Percentiles rank a stretch among this genome's conserved stretches.
Evolutionary conservation across 768 basidiomycete genomes (phyloP).

Genomic region (Lactifluus echinatus): DNA sequence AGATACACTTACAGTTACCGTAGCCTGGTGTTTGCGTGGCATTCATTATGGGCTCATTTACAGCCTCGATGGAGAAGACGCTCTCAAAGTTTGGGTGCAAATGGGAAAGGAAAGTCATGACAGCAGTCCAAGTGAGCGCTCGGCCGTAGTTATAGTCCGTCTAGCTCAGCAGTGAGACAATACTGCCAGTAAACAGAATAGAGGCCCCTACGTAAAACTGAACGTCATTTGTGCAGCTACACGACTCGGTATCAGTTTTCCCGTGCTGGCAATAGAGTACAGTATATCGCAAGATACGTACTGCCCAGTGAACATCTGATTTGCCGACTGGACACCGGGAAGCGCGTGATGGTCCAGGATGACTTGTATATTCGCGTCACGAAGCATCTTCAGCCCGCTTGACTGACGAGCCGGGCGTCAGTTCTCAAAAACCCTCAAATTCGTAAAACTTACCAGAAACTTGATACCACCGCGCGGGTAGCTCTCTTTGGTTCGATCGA

Average conservation of each 20-base stretch:
- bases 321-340: slow-evolving; percentile 56
- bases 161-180: slow-evolving; percentile 29
- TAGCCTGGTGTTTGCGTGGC: slow-evolving; percentile 58
- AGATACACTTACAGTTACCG: slow-evolving; percentile 47
- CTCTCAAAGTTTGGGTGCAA: slow-evolving; percentile 55
- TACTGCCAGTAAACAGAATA: not conserved
- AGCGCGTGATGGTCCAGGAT: slow-evolving; percentile 66
- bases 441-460: slow-evolving; percentile 39
- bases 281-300: slow-evolving; percentile 28
- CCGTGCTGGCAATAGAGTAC: not conserved
- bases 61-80: slow-evolving; percentile 65
- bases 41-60: slow-evolving; percentile 74
- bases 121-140: slow-evolving; percentile 72
- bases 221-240: slow-evolving; percentile 56
- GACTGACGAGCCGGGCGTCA: slow-evolving; percentile 32
- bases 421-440: not conserved
- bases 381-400: slow-evolving; percentile 52
- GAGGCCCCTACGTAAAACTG: slow-evolving; percentile 57
- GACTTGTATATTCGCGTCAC: slow-evolving; percentile 51
- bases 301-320: slow-evolving; percentile 64
- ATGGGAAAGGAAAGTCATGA: slow-evolving; percentile 68
- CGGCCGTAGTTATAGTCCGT: slow-evolving; percentile 66
- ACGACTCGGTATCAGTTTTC: not conserved
- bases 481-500: slow-evolving; percentile 49
- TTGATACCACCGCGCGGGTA: slow-evolving; percentile 63